Conservation (phyloP, 306 rosid species). For the Arachis hypogaea region DNA sequence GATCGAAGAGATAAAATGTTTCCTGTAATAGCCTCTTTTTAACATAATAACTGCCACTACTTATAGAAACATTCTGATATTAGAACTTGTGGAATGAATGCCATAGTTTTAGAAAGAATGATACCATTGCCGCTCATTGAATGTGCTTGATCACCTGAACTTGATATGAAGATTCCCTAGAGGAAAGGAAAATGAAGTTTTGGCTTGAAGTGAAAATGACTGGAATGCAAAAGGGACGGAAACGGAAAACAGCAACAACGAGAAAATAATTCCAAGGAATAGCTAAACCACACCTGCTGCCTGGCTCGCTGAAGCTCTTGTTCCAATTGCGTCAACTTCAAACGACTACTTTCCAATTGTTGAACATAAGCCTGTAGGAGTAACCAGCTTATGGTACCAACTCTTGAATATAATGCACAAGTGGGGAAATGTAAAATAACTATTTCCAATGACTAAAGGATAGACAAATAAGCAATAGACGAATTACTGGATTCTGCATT, state of each 20-base stretch:
- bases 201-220: neutral
- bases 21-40: constrained; percentile 6
- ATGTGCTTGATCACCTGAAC: constrained; percentile 73
- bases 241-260: neutral
- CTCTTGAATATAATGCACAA: constrained; percentile 13
- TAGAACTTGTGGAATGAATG: constrained; percentile 21
- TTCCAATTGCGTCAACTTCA: constrained; percentile 82
- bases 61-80: constrained; percentile 25
- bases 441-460: constrained; percentile 11
- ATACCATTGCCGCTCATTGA: constrained; percentile 90
- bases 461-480: neutral
- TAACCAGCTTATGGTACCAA: neutral
- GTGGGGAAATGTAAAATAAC: neutral
- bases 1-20: constrained; percentile 19
- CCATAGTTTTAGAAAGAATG: constrained; percentile 29
- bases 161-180: constrained; percentile 81
- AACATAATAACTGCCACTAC: constrained; percentile 17
- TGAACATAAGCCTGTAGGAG: constrained; percentile 77
- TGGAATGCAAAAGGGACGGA: neutral
- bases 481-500: neutral
- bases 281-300: constrained; percentile 63
- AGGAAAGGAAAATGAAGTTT: constrained; percentile 17
- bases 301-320: constrained; percentile 94
- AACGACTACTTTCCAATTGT: constrained; percentile 85
- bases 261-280: constrained; percentile 7